A percentile compares a stretch with the other conserved stretches of the same genome.
Evolutionary conservation across 2,329 filamentous ascomycete genomes (phyloP).

Genomic region (Fusarium graminum): DNA sequence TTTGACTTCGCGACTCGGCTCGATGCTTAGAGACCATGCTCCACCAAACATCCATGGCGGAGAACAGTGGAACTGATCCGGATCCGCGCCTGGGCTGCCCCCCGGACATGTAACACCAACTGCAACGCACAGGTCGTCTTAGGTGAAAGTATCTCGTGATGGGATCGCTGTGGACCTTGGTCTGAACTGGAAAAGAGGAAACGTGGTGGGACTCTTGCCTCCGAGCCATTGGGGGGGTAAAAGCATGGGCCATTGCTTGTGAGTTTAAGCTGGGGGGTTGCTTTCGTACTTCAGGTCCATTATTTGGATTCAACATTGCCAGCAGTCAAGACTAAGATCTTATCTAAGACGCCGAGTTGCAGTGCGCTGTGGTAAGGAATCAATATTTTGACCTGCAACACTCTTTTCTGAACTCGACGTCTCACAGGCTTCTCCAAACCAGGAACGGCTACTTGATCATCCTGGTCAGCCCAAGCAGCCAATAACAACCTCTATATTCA

Average conservation of each 20-base stretch:
- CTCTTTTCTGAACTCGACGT: not conserved
- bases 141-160: slow-evolving; percentile 50
- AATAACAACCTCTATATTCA: slow-evolving; percentile 16
- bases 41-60: slow-evolving; percentile 5
- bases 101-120: slow-evolving; percentile 17
- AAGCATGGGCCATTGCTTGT: slow-evolving; percentile 4
- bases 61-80: slow-evolving; percentile 26
- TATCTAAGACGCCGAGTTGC: slow-evolving; percentile 20
- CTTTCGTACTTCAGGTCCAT: not conserved
- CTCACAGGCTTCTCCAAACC: slow-evolving; percentile 2
- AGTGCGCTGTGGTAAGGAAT: slow-evolving; percentile 11
- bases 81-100: slow-evolving; percentile 24
- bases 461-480: slow-evolving; percentile 8
- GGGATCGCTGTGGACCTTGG: slow-evolving; percentile 23
- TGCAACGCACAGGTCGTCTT: slow-evolving; percentile 29
- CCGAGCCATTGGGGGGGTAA: slow-evolving; percentile 1
- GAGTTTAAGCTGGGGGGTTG: not conserved
- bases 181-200: slow-evolving; percentile 10
- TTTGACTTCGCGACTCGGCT: slow-evolving; percentile 12
- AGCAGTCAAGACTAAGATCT: slow-evolving; percentile 19
- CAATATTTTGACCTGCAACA: slow-evolving; percentile 5
- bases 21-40: slow-evolving; percentile 8
- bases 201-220: slow-evolving; percentile 28
- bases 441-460: slow-evolving; percentile 15
- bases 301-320: not conserved